Percentiles rank a stretch among this genome's conserved stretches.
Evolutionary conservation across 768 basidiomycete genomes (phyloP).

Genomic region (Lentinula aciculospora): DNA sequence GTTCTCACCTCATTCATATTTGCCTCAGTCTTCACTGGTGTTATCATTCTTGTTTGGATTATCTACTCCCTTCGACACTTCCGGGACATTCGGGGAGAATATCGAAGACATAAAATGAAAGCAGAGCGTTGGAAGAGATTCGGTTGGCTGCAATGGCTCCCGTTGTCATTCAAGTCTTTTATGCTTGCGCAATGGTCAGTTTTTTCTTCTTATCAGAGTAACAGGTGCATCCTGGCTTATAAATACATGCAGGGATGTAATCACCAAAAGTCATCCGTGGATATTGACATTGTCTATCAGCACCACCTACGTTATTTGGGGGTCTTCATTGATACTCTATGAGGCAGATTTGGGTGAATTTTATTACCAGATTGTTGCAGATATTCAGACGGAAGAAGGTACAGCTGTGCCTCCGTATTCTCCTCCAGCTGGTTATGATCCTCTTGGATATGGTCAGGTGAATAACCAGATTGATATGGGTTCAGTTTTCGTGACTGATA

Average conservation of each 20-base stretch:
- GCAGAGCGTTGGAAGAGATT: background rate
- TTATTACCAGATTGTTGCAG: background rate
- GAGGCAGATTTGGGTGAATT: background rate
- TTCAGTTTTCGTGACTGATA: background rate
- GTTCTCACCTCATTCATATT: background rate
- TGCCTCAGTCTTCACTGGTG: background rate
- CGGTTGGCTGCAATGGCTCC: constrained; percentile 3
- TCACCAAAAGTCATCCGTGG: constrained; percentile 8
- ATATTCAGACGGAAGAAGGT: background rate
- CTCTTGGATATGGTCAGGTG: constrained; percentile 1
- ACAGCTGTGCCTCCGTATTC: background rate
- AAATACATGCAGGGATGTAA: constrained; percentile 2
- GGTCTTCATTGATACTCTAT: constrained; percentile 3
- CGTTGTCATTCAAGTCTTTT: background rate
- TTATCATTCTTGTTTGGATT: background rate
- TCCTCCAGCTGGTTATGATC: background rate
- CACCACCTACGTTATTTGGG: constrained; percentile 6
- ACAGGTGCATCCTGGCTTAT: too few relatives aligned
- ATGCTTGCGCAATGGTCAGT: constrained; percentile 3
- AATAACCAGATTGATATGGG: background rate
- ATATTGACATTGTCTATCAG: background rate
- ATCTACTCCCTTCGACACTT: constrained; percentile 8
- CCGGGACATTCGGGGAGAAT: constrained; percentile 7
- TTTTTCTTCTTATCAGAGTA: background rate
- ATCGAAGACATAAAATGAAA: background rate